Conservation (phyloP, 306 rosid species). For the Sicyos edulis region DNA sequence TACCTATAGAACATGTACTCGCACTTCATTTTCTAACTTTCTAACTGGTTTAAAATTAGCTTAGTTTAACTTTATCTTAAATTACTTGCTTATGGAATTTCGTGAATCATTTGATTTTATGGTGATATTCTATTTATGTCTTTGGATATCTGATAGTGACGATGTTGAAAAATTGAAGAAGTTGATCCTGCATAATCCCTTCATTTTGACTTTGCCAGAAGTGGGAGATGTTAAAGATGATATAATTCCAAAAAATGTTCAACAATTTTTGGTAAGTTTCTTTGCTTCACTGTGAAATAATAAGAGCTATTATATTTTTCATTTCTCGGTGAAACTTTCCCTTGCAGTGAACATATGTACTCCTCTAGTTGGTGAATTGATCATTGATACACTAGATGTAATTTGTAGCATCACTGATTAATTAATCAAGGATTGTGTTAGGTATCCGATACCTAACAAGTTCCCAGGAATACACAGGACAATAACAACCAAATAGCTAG, state of each 20-base stretch:
- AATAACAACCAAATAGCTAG: too few relatives aligned
- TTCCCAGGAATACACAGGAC: too few relatives aligned
- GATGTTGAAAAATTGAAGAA: conserved; percentile 93
- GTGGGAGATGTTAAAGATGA: conserved; percentile 71
- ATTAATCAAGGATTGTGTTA: too few relatives aligned
- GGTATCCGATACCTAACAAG: too few relatives aligned
- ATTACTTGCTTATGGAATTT: not conserved
- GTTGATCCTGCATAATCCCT: conserved; percentile 82
- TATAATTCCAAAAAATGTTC: conserved; percentile 75
- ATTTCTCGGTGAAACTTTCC: too few relatives aligned
- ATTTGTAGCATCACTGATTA: too few relatives aligned
- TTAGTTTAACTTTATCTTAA: not conserved
- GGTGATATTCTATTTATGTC: conserved; percentile 20
- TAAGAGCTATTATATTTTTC: too few relatives aligned
- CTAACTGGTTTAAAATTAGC: not conserved
- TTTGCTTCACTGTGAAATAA: too few relatives aligned
- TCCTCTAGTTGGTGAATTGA: too few relatives aligned
- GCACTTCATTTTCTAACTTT: not conserved
- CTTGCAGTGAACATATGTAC: not conserved
- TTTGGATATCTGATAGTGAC: conserved; percentile 41
- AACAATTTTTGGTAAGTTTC: conserved; percentile 74
- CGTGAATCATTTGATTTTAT: not conserved
- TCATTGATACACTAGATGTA: too few relatives aligned
- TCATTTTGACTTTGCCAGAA: conserved; percentile 81
- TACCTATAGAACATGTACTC: not conserved